These are phyloP conservation scores for Erigeron canadensis DNA, from an alignment of 129 eudicot species.

Conservation along the genomic window DNA sequence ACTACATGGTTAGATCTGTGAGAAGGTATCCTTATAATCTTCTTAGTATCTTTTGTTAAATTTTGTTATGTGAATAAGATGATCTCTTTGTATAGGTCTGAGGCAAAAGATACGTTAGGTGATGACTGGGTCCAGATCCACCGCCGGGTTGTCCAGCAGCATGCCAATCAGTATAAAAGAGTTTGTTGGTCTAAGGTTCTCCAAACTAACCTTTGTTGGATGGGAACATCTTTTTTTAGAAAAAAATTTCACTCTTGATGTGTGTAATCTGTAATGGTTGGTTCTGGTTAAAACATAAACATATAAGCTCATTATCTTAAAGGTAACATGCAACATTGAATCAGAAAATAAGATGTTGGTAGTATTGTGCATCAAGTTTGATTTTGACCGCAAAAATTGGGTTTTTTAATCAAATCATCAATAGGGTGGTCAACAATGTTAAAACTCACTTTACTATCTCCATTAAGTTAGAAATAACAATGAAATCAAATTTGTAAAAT, in stretches of 20 bases:
- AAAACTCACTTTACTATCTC: no score
- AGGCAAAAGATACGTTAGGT: conserved; percentile 85
- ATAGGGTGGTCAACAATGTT: no score
- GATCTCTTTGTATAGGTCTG: conserved; percentile 49
- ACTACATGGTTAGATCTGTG: conserved; percentile 88
- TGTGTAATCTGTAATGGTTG: not conserved
- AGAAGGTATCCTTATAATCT: conserved; percentile 48
- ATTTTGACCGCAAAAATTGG: not conserved
- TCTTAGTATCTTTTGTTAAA: not conserved
- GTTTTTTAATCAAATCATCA: no score
- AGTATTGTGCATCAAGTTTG: not conserved
- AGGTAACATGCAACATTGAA: not conserved
- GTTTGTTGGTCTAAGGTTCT: conserved; percentile 90
- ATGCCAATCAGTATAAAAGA: conserved; percentile 93
- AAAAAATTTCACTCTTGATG: not conserved
- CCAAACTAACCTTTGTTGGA: not conserved
- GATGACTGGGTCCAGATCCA: conserved; percentile 98
- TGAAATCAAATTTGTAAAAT: no score
- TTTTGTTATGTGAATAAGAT: not conserved
- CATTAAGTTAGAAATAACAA: no score
- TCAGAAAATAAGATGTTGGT: not conserved
- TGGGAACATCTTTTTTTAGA: not conserved
- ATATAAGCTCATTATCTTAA: not conserved
- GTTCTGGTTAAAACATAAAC: not conserved
- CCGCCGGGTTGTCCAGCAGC: conserved; percentile 88